Percentiles rank a stretch among this genome's conserved stretches.
Evolutionary conservation across 306 rosid species (phyloP).

Genomic region (Vigna reflexopilosa): DNA sequence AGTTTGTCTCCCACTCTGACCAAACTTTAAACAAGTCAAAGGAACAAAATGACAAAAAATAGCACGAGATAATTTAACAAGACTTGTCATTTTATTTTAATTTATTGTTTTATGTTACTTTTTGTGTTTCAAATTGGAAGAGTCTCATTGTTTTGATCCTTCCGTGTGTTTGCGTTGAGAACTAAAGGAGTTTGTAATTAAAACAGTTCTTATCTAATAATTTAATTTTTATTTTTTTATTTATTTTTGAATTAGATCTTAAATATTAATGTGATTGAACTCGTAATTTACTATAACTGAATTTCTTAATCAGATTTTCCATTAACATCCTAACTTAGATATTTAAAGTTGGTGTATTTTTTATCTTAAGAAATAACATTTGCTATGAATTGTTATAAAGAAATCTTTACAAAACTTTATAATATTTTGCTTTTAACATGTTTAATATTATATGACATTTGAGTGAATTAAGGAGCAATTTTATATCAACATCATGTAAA

Average conservation of each 20-base stretch:
- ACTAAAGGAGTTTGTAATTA: no score
- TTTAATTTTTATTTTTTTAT: no score
- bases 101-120: neutral
- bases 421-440: no score
- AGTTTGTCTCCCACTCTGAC: slow-evolving; percentile 84
- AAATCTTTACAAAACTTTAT: neutral
- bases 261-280: neutral
- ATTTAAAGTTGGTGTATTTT: neutral
- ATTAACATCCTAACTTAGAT: neutral
- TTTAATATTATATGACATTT: no score
- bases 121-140: neutral
- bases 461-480: no score
- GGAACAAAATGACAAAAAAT: slow-evolving; percentile 52
- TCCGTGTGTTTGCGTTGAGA: neutral
- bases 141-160: neutral
- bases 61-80: neutral
- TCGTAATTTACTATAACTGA: no score
- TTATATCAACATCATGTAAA: no score
- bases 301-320: no score
- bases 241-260: no score
- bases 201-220: no score
- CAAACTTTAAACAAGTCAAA: slow-evolving; percentile 57
- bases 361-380: neutral
- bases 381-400: neutral
- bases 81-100: neutral